These are phyloP conservation scores for Baorangia bicolor DNA, from an alignment of 768 basidiomycete species.

Conservation along the genomic window DNA sequence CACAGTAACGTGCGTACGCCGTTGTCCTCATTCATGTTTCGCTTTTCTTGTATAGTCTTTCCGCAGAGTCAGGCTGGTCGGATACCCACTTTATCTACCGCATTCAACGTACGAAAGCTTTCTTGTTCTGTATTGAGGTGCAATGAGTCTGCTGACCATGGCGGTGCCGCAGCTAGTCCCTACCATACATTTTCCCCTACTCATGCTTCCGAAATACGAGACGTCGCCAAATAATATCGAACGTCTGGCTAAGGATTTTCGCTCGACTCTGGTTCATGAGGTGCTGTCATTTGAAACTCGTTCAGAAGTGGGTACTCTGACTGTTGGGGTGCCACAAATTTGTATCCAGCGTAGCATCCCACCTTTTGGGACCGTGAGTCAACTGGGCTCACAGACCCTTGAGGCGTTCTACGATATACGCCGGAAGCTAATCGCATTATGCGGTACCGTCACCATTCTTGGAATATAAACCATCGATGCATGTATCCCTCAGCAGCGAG, in stretches of 20 bases:
- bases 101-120: conserved; percentile 1
- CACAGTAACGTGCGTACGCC: background rate
- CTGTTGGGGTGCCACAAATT: background rate
- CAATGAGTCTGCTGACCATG: background rate
- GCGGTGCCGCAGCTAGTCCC: background rate
- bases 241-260: background rate
- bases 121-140: background rate
- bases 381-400: background rate
- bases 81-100: background rate
- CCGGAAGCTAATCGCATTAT: background rate
- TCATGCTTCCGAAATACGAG: background rate
- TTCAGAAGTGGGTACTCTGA: background rate
- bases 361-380: background rate
- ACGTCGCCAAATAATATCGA: background rate
- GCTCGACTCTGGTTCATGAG: background rate
- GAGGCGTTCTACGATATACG: background rate
- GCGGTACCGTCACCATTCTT: background rate
- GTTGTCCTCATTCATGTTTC: background rate
- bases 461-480: background rate
- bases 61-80: background rate
- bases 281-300: background rate
- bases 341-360: background rate
- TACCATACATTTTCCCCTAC: background rate
- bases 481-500: background rate
- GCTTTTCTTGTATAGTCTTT: background rate